Conservation (phyloP, 148 eudicot species). For the Fagopyrum esculentum region DNA sequence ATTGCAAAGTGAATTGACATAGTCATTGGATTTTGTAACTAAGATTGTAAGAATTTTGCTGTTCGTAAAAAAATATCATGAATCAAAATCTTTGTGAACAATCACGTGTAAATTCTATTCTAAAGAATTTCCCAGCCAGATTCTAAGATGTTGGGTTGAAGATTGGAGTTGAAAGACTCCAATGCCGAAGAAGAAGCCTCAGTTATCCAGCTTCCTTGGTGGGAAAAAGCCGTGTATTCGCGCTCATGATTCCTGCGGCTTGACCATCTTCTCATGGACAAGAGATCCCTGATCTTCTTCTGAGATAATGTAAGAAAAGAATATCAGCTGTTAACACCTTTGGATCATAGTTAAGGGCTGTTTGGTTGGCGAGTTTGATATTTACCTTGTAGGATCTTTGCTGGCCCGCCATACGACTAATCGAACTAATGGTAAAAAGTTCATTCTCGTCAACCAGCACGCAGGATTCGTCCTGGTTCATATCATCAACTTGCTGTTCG, state of each 20-base stretch:
- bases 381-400: constrained; percentile 30
- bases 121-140: constrained; percentile 35
- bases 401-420: background rate
- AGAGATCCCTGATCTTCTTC: constrained; percentile 24
- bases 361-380: background rate
- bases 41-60: background rate
- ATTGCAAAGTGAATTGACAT: background rate
- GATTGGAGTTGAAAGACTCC: background rate
- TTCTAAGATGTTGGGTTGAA: background rate
- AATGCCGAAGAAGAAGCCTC: background rate
- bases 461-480: constrained; percentile 27
- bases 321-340: background rate
- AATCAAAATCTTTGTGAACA: background rate
- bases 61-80: background rate
- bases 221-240: background rate
- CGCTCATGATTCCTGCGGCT: constrained; percentile 19
- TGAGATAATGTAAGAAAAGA: background rate
- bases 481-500: background rate
- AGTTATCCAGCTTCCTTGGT: constrained; percentile 10
- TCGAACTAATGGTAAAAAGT: background rate
- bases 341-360: background rate
- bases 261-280: constrained; percentile 21
- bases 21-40: background rate
- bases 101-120: background rate
- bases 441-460: constrained; percentile 23